phyloP scores from a whole-genome alignment of 306 rosid species.

The Sphenostylis stenocarpa region DNA sequence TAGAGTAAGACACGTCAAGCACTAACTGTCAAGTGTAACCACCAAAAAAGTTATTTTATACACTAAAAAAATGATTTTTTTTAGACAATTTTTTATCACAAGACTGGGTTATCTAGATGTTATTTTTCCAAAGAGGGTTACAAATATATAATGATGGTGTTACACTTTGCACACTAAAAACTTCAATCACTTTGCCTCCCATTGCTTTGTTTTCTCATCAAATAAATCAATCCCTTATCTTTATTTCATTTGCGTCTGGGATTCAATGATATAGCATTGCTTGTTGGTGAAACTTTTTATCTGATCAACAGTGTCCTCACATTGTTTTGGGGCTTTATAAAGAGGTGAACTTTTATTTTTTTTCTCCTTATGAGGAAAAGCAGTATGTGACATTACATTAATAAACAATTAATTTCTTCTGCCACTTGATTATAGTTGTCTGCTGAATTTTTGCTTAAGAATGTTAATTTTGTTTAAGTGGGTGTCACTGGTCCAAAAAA shows the following conservation, averaged over 20 bases:
- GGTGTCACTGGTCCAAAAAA: slow-evolving; percentile 23
- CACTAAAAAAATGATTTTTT: too few relatives aligned
- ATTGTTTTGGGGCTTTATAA: slow-evolving; percentile 28
- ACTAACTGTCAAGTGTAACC: slow-evolving; percentile 22
- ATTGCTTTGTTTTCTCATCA: not conserved
- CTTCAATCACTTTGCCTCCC: not conserved
- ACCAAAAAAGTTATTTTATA: too few relatives aligned
- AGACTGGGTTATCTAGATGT: too few relatives aligned
- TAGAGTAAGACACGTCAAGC: too few relatives aligned
- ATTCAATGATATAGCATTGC: slow-evolving; percentile 15
- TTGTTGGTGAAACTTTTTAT: slow-evolving; percentile 36
- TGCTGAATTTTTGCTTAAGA: slow-evolving; percentile 9
- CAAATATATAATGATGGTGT: too few relatives aligned
- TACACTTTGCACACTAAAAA: not conserved
- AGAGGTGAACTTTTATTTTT: slow-evolving; percentile 16
- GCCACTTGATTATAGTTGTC: slow-evolving; percentile 31
- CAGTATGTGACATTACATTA: slow-evolving; percentile 24
- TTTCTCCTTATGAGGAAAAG: slow-evolving; percentile 21
- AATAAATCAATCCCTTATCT: not conserved
- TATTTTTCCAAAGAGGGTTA: too few relatives aligned
- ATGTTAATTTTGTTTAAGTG: slow-evolving; percentile 31
- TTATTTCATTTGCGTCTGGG: slow-evolving; percentile 19
- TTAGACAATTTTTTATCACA: too few relatives aligned
- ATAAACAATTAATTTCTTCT: not conserved
- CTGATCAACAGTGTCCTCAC: slow-evolving; percentile 22